Evolutionary conservation across 495 filamentous ascomycete species (phyloP).

Genomic region (Massariosphaeria phaeospora): DNA sequence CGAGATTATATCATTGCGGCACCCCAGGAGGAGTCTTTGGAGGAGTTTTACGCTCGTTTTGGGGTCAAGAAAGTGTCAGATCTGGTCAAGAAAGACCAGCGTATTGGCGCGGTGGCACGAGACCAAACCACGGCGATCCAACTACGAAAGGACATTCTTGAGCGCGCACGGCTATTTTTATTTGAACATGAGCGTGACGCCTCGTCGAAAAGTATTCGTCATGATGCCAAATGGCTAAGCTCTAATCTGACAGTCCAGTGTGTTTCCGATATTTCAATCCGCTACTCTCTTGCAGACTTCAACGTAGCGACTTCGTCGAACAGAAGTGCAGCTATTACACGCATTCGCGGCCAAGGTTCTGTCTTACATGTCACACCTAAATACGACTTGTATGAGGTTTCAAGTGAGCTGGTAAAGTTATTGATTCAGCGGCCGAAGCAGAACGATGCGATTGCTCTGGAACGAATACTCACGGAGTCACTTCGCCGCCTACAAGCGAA

Average conservation of each 20-base stretch:
- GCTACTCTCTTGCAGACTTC: slow-evolving; percentile 64
- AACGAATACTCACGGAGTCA: slow-evolving; percentile 79
- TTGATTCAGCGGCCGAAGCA: slow-evolving; percentile 79
- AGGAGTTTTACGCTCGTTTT: slow-evolving; percentile 71
- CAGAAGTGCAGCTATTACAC: slow-evolving; percentile 53
- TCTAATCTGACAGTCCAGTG: slow-evolving; percentile 73
- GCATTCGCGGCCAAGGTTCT: slow-evolving; percentile 53
- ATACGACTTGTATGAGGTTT: slow-evolving; percentile 83
- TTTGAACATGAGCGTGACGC: slow-evolving; percentile 61
- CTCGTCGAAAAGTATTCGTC: slow-evolving; percentile 54
- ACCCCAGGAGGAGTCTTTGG: slow-evolving; percentile 79
- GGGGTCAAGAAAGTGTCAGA: slow-evolving; percentile 55
- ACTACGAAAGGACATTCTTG: slow-evolving; percentile 72
- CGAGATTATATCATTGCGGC: slow-evolving; percentile 73
- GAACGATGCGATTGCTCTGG: slow-evolving; percentile 77
- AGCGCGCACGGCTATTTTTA: slow-evolving; percentile 81
- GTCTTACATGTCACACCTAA: slow-evolving; percentile 58
- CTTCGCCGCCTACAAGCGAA: slow-evolving; percentile 70
- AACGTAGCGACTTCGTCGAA: slow-evolving; percentile 37
- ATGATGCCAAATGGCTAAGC: slow-evolving; percentile 84
- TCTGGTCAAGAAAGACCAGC: slow-evolving; percentile 57
- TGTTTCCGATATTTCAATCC: slow-evolving; percentile 64
- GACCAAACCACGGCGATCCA: slow-evolving; percentile 53
- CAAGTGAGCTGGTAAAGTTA: slow-evolving; percentile 70
- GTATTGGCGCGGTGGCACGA: slow-evolving; percentile 48